Evolutionary conservation across 192 early-diverging fungal species (phyloP).

Genomic region (Bifiguratus adelaidae): DNA sequence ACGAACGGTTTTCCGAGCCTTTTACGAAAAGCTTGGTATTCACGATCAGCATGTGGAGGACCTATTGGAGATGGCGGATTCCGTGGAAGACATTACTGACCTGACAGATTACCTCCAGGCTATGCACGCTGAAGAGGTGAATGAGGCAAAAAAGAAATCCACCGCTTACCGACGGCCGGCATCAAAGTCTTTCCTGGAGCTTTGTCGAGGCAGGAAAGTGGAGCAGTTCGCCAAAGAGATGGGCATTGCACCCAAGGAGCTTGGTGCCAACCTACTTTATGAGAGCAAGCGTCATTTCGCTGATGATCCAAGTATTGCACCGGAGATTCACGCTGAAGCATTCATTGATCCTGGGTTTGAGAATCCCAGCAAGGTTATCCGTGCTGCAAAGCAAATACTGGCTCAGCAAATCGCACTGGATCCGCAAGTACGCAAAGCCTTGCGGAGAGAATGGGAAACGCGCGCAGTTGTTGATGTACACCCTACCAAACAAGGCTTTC

Average conservation of each 20-base stretch:
- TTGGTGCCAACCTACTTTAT: conserved; percentile 46
- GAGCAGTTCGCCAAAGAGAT: not conserved
- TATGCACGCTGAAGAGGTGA: conserved; percentile 31
- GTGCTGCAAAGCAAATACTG: conserved; percentile 59
- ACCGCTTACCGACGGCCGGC: conserved; percentile 18
- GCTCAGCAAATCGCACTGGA: conserved; percentile 70
- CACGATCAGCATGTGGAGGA: conserved; percentile 35
- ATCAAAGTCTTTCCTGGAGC: conserved; percentile 7
- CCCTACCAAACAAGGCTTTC: conserved; percentile 72
- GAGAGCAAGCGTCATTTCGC: conserved; percentile 47
- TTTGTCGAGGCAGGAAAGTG: not conserved
- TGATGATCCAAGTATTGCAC: conserved; percentile 39
- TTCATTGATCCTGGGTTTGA: conserved; percentile 36
- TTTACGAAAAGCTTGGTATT: conserved; percentile 31
- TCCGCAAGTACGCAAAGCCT: conserved; percentile 65
- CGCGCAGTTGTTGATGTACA: conserved; percentile 59
- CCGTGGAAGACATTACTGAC: conserved; percentile 54
- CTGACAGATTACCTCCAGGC: conserved; percentile 52
- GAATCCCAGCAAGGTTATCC: conserved; percentile 38
- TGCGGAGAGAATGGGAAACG: conserved; percentile 59
- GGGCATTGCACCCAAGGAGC: conserved; percentile 43
- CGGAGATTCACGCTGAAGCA: conserved; percentile 37
- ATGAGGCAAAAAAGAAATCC: conserved; percentile 16
- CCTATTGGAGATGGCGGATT: conserved; percentile 31
- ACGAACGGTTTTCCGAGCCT: conserved; percentile 36